Evolutionary conservation across 768 basidiomycete species (phyloP).

Genomic region (Leccinum ochraceum): DNA sequence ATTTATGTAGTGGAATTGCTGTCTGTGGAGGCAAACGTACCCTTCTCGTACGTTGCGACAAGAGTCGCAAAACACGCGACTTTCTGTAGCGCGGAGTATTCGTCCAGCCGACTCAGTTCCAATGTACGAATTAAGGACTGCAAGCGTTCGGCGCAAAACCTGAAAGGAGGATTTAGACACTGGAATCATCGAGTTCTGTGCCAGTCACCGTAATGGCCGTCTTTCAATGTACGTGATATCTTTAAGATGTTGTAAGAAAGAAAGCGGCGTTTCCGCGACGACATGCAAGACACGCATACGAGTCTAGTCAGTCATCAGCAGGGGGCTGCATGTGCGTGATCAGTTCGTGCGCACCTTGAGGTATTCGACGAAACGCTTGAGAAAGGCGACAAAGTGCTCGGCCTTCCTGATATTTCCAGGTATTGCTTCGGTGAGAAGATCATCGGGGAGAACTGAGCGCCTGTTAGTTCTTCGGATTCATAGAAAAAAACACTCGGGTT

Average conservation of each 20-base stretch:
- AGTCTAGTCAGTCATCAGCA: conserved; percentile 56
- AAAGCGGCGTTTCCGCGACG: conserved; percentile 96
- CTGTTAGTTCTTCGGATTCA: neutral
- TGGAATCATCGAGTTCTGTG: neutral
- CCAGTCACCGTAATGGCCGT: conserved; percentile 79
- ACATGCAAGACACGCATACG: conserved; percentile 99
- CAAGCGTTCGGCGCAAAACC: conserved; percentile 95
- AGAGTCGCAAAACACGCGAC: conserved; percentile 95
- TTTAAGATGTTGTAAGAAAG: conserved; percentile 96
- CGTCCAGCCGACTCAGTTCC: conserved; percentile 86
- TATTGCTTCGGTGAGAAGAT: conserved; percentile 91
- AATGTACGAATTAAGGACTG: conserved; percentile 93
- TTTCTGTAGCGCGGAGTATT: conserved; percentile 90
- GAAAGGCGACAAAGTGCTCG: conserved; percentile 97
- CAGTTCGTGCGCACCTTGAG: conserved; percentile 65
- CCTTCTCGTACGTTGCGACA: conserved; percentile 97
- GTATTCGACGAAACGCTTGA: conserved; percentile 98
- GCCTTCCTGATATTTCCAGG: conserved; percentile 99
- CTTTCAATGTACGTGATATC: conserved; percentile 99
- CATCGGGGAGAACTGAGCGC: conserved; percentile 82
- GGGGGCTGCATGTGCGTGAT: neutral
- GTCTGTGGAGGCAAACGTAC: conserved; percentile 37
- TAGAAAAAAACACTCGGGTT: neutral
- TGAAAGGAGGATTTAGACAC: conserved; percentile 31
- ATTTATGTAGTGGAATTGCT: neutral